phyloP scores from a whole-genome alignment of 2,329 filamentous ascomycete species.

The Metarhizium guizhouense region DNA sequence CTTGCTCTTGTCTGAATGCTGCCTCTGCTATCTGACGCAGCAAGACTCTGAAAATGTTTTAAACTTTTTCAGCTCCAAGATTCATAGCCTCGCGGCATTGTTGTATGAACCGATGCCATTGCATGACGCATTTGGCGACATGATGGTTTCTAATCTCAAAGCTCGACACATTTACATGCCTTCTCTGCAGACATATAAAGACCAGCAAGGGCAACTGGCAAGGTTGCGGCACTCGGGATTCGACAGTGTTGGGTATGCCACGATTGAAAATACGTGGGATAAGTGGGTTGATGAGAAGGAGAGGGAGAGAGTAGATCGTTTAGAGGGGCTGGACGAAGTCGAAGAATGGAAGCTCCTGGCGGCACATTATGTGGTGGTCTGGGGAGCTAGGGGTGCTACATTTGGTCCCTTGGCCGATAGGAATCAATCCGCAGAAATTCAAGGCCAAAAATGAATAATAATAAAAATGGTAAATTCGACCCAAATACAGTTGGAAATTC shows the following conservation, averaged over 20 bases:
- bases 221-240: conserved; percentile 64
- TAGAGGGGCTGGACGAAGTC: conserved; percentile 89
- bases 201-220: conserved; percentile 56
- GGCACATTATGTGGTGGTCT: conserved; percentile 80
- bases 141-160: conserved; percentile 86
- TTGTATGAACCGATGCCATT: conserved; percentile 87
- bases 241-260: conserved; percentile 28
- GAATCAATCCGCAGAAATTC: neutral
- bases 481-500: too few relatives aligned
- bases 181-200: conserved; percentile 65
- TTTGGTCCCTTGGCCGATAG: conserved; percentile 2
- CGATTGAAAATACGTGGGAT: conserved; percentile 58
- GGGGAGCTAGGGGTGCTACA: conserved; percentile 60
- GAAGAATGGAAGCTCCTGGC: conserved; percentile 89
- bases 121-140: conserved; percentile 76
- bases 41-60: conserved; percentile 56
- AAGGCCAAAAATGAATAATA: too few relatives aligned
- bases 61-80: conserved; percentile 49
- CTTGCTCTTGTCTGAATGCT: conserved; percentile 87
- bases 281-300: conserved; percentile 62
- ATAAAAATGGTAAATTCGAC: too few relatives aligned
- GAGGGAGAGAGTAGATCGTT: conserved; percentile 65
- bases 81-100: conserved; percentile 47
- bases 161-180: conserved; percentile 76
- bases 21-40: conserved; percentile 76